phyloP scores from a whole-genome alignment of 2,329 filamentous ascomycete species.

The Ceratocystis ficicola region DNA sequence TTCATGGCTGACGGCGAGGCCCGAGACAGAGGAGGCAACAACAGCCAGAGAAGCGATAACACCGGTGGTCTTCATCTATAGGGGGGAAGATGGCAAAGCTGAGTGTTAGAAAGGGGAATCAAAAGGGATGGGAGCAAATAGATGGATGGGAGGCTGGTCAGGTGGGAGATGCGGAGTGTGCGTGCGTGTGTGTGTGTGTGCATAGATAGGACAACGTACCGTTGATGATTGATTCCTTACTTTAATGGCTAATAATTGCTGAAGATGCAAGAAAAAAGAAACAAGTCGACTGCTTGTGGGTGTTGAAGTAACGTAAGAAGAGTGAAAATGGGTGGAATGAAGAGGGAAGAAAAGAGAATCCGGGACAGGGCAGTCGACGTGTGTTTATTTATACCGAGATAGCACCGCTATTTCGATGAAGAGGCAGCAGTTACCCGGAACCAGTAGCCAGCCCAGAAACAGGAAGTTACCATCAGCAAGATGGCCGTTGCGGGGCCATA shows the following conservation, averaged over 20 bases:
- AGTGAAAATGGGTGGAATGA: neutral
- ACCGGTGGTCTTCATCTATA: constrained; percentile 4
- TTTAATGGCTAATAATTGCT: neutral
- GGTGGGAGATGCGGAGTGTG: neutral
- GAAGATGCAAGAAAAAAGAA: neutral
- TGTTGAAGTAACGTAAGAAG: constrained; percentile 4
- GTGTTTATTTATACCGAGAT: constrained; percentile 9
- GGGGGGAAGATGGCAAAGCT: neutral
- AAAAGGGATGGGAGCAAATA: neutral
- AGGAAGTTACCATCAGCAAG: neutral
- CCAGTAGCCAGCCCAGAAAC: neutral
- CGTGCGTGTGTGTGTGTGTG: too few species aligned
- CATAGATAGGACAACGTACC: neutral
- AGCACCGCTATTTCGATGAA: neutral
- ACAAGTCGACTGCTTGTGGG: neutral
- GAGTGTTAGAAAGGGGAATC: neutral
- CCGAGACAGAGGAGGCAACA: neutral
- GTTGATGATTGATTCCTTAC: neutral
- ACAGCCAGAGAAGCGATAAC: constrained; percentile 8
- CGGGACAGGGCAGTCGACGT: neutral
- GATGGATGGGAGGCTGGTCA: neutral
- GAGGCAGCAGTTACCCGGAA: neutral
- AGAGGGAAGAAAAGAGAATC: neutral
- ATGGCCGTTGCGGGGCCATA: neutral
- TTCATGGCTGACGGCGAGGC: neutral